A percentile compares a stretch with the other conserved stretches of the same genome.
These are phyloP conservation scores for Paraglomus occultum DNA, from an alignment of 192 early-diverging fungal species.

Conservation along the genomic window DNA sequence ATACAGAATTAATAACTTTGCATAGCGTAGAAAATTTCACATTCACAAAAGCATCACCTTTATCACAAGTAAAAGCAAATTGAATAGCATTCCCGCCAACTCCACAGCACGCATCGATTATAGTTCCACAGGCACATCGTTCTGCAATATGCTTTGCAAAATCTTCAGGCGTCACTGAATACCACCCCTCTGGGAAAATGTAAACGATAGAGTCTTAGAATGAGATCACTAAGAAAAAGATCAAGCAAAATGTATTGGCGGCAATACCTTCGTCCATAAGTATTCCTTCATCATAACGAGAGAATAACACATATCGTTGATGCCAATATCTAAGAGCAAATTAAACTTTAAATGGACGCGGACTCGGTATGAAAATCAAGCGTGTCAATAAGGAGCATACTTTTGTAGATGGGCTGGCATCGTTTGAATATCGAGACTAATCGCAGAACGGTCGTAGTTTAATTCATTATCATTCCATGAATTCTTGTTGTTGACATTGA, in stretches of 20 bases:
- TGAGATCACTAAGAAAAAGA: slow-evolving; percentile 1
- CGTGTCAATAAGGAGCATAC: too few relatives aligned
- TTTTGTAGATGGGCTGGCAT: too few relatives aligned
- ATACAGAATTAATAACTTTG: background rate
- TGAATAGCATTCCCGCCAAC: slow-evolving; percentile 97
- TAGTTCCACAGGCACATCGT: slow-evolving; percentile 57
- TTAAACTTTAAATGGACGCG: background rate
- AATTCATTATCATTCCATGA: too few relatives aligned
- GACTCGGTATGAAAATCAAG: background rate
- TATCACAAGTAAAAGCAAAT: slow-evolving; percentile 85
- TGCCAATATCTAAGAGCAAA: slow-evolving; percentile 71
- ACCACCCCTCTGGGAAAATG: slow-evolving; percentile 75
- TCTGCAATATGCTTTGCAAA: slow-evolving; percentile 79
- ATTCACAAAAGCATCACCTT: slow-evolving; percentile 41
- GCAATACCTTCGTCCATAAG: slow-evolving; percentile 72
- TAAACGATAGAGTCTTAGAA: background rate
- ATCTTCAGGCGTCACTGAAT: slow-evolving; percentile 90
- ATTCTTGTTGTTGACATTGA: too few relatives aligned
- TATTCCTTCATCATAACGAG: slow-evolving; percentile 83
- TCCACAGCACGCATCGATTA: slow-evolving; percentile 95
- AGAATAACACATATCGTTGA: slow-evolving; percentile 81
- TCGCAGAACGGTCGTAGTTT: too few relatives aligned
- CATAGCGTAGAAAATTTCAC: slow-evolving; percentile 13
- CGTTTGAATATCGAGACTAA: too few relatives aligned
- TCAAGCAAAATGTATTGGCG: background rate